These are phyloP conservation scores for Phallus indusiatus DNA, from an alignment of 768 basidiomycete species.

Conservation along the genomic window DNA sequence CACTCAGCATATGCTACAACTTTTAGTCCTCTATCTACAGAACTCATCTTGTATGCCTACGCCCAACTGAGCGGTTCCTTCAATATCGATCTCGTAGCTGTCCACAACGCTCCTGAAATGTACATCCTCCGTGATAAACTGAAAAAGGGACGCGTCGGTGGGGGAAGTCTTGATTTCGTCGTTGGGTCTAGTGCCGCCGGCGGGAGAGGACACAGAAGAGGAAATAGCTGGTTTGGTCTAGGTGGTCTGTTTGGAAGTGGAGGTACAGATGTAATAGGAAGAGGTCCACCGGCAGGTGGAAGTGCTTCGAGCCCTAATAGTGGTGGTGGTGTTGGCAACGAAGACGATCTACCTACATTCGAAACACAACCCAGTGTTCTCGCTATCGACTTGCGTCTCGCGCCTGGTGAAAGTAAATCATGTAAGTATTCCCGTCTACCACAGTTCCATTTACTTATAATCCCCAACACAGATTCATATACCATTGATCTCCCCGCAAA, in stretches of 20 bases:
- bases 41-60: slow-evolving; percentile 78
- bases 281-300: not conserved
- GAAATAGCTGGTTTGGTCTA: slow-evolving; percentile 12
- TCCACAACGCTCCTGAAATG: slow-evolving; percentile 18
- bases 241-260: slow-evolving; percentile 19
- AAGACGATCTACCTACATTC: slow-evolving; percentile 66
- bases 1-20: slow-evolving; percentile 35
- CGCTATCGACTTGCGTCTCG: slow-evolving; percentile 74
- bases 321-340: slow-evolving; percentile 35
- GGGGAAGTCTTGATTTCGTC: slow-evolving; percentile 75
- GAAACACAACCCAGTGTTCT: slow-evolving; percentile 81
- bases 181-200: slow-evolving; percentile 26
- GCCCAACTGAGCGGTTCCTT: slow-evolving; percentile 69
- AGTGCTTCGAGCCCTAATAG: not conserved
- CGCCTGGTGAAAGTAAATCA: slow-evolving; percentile 74
- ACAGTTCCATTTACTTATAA: not conserved
- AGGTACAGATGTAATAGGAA: not conserved
- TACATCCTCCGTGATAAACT: slow-evolving; percentile 7
- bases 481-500: slow-evolving; percentile 62
- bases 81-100: slow-evolving; percentile 37
- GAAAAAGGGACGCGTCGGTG: slow-evolving; percentile 29
- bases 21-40: slow-evolving; percentile 42
- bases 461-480: slow-evolving; percentile 59
- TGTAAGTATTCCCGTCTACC: slow-evolving; percentile 43
- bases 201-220: slow-evolving; percentile 13